Percentiles rank a stretch among this genome's conserved stretches.
phyloP scores from a whole-genome alignment of 352 stramenopile genomes.

The Globisporangium perplexum region DNA sequence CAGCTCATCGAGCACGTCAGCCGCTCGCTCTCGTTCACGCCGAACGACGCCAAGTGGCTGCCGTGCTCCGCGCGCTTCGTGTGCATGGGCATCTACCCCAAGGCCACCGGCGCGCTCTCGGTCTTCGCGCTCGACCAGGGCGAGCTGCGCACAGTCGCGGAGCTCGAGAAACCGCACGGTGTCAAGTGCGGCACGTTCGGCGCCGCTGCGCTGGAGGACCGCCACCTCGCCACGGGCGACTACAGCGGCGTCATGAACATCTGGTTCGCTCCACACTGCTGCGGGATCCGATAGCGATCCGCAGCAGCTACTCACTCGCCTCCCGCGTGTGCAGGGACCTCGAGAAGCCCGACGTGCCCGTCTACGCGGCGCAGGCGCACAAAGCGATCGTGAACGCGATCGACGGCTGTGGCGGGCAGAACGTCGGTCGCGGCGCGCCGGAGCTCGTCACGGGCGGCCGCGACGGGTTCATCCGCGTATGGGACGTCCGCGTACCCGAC shows the following conservation, averaged over 20 bases:
- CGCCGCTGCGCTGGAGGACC: constrained; percentile 85
- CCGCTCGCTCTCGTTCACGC: constrained; percentile 90
- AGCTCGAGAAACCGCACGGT: constrained; percentile 82
- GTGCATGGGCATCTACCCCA: constrained; percentile 90
- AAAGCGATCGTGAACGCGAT: constrained; percentile 94
- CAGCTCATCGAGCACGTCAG: constrained; percentile 97
- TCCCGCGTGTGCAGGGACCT: constrained; percentile 52
- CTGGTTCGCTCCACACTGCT: constrained; percentile 24
- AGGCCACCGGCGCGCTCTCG: constrained; percentile 89
- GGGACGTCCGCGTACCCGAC: constrained; percentile 89
- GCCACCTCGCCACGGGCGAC: constrained; percentile 83
- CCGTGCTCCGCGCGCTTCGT: constrained; percentile 93
- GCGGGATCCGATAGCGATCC: no score
- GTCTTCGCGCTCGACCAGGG: constrained; percentile 91
- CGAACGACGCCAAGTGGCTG: constrained; percentile 94
- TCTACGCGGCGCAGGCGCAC: constrained; percentile 91
- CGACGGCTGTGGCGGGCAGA: constrained; percentile 91
- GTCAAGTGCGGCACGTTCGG: constrained; percentile 97
- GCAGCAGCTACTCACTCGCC: neutral
- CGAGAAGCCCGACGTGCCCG: constrained; percentile 60
- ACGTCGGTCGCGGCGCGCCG: constrained; percentile 86
- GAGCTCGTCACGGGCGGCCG: constrained; percentile 93
- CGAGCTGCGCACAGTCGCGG: constrained; percentile 57
- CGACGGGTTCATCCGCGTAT: constrained; percentile 95
- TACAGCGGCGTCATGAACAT: constrained; percentile 74